Evolutionary conservation across 2,329 filamentous ascomycete genomes (phyloP), one percentile per base, ranked within the genome.

Genomic region (Coniochaeta hoffmannii): DNA sequence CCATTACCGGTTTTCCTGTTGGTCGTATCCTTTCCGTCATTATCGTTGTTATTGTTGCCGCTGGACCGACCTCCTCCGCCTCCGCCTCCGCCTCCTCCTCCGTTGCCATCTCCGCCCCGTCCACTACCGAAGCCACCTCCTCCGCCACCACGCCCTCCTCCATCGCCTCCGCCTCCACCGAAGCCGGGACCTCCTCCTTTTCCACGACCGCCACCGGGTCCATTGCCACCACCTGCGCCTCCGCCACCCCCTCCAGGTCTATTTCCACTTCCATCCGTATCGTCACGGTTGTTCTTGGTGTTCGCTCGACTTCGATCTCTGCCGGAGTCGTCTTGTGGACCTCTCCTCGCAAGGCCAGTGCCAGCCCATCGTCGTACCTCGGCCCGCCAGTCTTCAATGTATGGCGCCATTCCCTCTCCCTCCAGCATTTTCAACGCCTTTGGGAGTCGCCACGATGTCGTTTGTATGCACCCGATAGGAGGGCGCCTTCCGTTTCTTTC

Each of bases 341-440:
- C 22, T n/a, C 41, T 46, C 41, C 41, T 46, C 22, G 26, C 19
- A 12, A 52, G 32, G 2, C 41, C 56, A 22, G 56, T 56, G 38
- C 51, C 52, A 14, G 31, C 28, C 59, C 59, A 56, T 50, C 59
- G 56, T 46, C 56, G 59, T 38, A 49, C 58, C 10, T 55, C 54
- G 5, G 35, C 51, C 30, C 53, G 57, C 53, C 54, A 56, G 31
- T 17, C 49, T 14, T 57, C 56, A 31, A 46, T 46, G 41, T 46
- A 46, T 56, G 66, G 65, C 55, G 66, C 66, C 66, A 68, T 68
- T 38, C 57, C 60, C 58, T 63, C 58, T 56, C 58, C 64, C 61
- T 59, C 58, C 57, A 60, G 58, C 63, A 64, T 63, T 54, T 58
- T 58, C 58, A 9, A 49, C 26, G 28, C 53, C 28, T 55, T 44